These are phyloP conservation scores for Gynochthodes officinalis DNA, from an alignment of 257 asterid species.

Conservation along the genomic window DNA sequence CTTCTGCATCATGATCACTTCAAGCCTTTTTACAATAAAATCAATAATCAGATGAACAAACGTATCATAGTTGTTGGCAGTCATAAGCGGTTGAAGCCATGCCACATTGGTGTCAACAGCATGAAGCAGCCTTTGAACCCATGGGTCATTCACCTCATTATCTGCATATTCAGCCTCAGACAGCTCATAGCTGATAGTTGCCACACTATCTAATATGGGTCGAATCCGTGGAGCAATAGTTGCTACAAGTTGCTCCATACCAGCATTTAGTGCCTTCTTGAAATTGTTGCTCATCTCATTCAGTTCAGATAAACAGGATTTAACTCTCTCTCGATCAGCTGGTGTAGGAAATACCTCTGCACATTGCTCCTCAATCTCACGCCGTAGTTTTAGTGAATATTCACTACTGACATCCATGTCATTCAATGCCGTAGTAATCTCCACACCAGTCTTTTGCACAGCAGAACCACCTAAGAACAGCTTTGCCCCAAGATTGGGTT, in stretches of 20 bases:
- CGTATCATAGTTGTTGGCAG: slow-evolving; percentile 67
- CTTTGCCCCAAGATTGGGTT: slow-evolving; percentile 82
- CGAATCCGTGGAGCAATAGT: slow-evolving; percentile 76
- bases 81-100: slow-evolving; percentile 87
- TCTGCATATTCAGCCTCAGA: slow-evolving; percentile 94
- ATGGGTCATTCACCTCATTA: slow-evolving; percentile 90
- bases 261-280: slow-evolving; percentile 61
- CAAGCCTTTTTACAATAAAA: slow-evolving; percentile 82
- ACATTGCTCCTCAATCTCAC: slow-evolving; percentile 91
- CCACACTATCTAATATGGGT: slow-evolving; percentile 77
- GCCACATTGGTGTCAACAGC: slow-evolving; percentile 73
- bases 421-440: slow-evolving; percentile 82
- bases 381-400: slow-evolving; percentile 72
- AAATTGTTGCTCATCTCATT: slow-evolving; percentile 74
- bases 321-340: slow-evolving; percentile 73
- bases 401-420: slow-evolving; percentile 91
- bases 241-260: slow-evolving; percentile 80
- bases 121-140: slow-evolving; percentile 96
- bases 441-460: slow-evolving; percentile 81
- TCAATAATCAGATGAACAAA: slow-evolving; percentile 71
- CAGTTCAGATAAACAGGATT: slow-evolving; percentile 82
- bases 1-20: too few relatives aligned
- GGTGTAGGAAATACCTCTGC: slow-evolving; percentile 77
- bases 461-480: slow-evolving; percentile 86
- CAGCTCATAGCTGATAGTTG: slow-evolving; percentile 78